Percentiles rank a stretch among this genome's conserved stretches.
Conservation (phyloP, 192 early-diverging fungal species). For the Coemansia sp. region DNA sequence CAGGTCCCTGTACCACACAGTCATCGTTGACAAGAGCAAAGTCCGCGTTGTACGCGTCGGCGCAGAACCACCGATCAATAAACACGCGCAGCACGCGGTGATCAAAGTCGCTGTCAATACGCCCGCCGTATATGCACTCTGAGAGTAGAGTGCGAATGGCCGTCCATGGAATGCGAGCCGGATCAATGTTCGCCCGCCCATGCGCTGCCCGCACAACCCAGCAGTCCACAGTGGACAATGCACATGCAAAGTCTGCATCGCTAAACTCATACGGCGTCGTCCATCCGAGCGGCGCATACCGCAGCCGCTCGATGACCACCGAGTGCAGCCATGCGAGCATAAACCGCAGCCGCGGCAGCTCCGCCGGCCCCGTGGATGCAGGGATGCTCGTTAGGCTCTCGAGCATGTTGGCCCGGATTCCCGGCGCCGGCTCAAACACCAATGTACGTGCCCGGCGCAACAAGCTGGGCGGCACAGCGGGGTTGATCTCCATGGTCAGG, state of each 20-base stretch:
- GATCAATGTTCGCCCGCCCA: constrained; percentile 86
- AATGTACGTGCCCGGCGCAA: constrained; percentile 86
- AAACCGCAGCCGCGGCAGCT: constrained; percentile 89
- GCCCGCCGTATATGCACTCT: constrained; percentile 94
- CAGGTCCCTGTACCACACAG: constrained; percentile 67
- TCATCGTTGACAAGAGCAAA: constrained; percentile 69
- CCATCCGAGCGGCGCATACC: constrained; percentile 98
- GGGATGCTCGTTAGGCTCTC: constrained; percentile 63
- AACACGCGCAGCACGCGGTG: constrained; percentile 83
- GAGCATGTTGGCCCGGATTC: constrained; percentile 89
- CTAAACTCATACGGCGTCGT: constrained; percentile 97
- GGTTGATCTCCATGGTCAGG: constrained; percentile 96
- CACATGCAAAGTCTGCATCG: constrained; percentile 95
- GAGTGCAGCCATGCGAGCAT: constrained; percentile 96
- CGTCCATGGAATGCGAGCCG: constrained; percentile 94
- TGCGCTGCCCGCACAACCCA: constrained; percentile 85
- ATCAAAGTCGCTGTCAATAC: constrained; percentile 92
- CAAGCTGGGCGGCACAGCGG: constrained; percentile 91
- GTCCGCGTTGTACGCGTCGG: constrained; percentile 77
- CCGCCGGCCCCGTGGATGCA: constrained; percentile 61
- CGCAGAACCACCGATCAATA: constrained; percentile 76
- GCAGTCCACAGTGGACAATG: constrained; percentile 79
- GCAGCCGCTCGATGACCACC: constrained; percentile 90
- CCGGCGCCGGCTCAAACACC: constrained; percentile 95
- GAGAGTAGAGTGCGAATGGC: constrained; percentile 84